phyloP scores from a whole-genome alignment of 164 flowering plant species.

The Litsea cubeba region DNA sequence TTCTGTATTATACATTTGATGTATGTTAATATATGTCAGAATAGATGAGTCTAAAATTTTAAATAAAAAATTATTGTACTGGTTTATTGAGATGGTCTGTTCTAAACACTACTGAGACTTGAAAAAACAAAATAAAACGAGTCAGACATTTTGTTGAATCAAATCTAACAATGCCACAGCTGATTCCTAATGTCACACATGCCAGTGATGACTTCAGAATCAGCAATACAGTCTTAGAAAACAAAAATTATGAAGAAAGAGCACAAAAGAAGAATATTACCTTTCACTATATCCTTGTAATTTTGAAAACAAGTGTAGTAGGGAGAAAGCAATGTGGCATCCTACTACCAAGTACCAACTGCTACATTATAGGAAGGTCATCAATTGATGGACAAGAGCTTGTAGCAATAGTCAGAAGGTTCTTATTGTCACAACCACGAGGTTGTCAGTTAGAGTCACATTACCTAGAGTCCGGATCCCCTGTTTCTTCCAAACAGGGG shows the following conservation, averaged over 20 bases:
- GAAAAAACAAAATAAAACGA: neutral
- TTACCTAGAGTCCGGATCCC: too few relatives aligned
- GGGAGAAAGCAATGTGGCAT: too few relatives aligned
- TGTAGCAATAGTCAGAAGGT: too few relatives aligned
- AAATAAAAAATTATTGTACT: neutral
- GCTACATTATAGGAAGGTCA: too few relatives aligned
- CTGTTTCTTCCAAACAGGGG: too few relatives aligned
- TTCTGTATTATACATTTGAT: neutral
- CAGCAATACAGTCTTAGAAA: neutral
- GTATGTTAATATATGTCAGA: neutral
- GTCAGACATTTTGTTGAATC: neutral
- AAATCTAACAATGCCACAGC: neutral
- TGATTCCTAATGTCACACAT: neutral
- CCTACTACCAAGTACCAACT: too few relatives aligned
- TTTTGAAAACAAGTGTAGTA: too few relatives aligned
- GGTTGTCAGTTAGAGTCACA: too few relatives aligned
- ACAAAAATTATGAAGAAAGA: neutral
- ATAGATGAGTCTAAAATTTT: too few relatives aligned
- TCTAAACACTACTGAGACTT: neutral
- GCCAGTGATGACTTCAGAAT: neutral
- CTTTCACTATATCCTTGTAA: too few relatives aligned
- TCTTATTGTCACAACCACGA: too few relatives aligned
- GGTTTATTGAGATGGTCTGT: neutral
- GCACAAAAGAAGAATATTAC: neutral
- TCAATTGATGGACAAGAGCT: too few relatives aligned